phyloP scores from a whole-genome alignment of 352 stramenopile genomes.

The Phytophthora sojae region DNA sequence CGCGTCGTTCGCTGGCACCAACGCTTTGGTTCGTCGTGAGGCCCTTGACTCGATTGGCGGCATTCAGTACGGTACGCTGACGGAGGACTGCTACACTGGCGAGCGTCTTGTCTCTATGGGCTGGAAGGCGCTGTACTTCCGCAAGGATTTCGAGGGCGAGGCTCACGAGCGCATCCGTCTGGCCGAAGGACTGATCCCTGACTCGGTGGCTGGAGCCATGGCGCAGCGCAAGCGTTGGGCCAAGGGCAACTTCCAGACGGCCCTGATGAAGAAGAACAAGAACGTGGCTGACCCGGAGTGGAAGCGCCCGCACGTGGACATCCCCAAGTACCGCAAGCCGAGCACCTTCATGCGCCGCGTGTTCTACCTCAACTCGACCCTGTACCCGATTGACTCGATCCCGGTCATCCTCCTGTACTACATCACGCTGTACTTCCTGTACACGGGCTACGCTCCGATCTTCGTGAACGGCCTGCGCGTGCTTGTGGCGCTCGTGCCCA shows the following conservation, averaged over 20 bases:
- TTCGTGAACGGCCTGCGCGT: slow-evolving; percentile 80
- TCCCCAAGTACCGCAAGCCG: slow-evolving; percentile 83
- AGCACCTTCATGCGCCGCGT: slow-evolving; percentile 87
- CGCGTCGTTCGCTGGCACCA: slow-evolving; percentile 81
- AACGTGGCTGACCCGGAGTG: slow-evolving; percentile 79
- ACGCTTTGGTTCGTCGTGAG: slow-evolving; percentile 83
- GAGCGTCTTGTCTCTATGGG: slow-evolving; percentile 81
- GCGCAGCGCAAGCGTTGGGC: slow-evolving; percentile 85
- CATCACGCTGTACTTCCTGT: slow-evolving; percentile 88
- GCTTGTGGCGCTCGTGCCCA: slow-evolving; percentile 70
- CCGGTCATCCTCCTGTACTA: slow-evolving; percentile 86
- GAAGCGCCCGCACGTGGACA: slow-evolving; percentile 73
- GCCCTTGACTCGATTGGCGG: slow-evolving; percentile 86
- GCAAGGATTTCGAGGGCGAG: slow-evolving; percentile 90
- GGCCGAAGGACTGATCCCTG: slow-evolving; percentile 78
- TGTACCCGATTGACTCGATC: slow-evolving; percentile 84
- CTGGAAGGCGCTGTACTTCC: slow-evolving; percentile 89
- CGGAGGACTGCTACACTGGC: slow-evolving; percentile 85
- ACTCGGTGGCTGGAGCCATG: slow-evolving; percentile 81
- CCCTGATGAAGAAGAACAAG: slow-evolving; percentile 87
- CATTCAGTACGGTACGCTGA: slow-evolving; percentile 88
- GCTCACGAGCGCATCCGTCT: slow-evolving; percentile 76
- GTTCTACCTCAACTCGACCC: slow-evolving; percentile 86
- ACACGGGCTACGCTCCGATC: slow-evolving; percentile 85
- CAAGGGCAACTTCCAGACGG: slow-evolving; percentile 89